These are phyloP conservation scores for Globisporangium irregulare DNA, from an alignment of 352 stramenopile species.

Conservation along the genomic window DNA sequence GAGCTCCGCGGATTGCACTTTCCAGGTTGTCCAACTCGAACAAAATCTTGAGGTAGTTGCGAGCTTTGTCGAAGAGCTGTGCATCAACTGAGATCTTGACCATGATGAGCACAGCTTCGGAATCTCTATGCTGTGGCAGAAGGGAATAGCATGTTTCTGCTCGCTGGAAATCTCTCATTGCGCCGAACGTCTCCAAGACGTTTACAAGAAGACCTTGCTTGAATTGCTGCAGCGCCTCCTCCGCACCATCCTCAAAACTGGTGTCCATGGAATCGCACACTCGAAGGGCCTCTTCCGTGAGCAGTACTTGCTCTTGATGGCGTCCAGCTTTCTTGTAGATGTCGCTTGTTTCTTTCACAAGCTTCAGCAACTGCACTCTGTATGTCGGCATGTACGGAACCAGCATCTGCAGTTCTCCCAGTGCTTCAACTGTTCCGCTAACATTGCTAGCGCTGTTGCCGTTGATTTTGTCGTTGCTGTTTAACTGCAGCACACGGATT, in stretches of 20 bases:
- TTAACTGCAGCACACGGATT: constrained; percentile 47
- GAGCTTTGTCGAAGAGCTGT: constrained; percentile 50
- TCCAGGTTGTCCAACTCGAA: constrained; percentile 55
- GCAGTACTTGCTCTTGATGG: constrained; percentile 36
- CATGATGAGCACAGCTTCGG: constrained; percentile 47
- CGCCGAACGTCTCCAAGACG: constrained; percentile 46
- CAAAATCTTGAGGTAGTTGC: constrained; percentile 33
- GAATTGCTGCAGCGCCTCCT: constrained; percentile 24
- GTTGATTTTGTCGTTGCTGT: constrained; percentile 14
- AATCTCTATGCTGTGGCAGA: constrained; percentile 30
- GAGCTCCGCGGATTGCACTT: constrained; percentile 40
- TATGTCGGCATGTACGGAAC: constrained; percentile 57
- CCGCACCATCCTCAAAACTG: constrained; percentile 26
- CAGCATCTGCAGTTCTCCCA: constrained; percentile 76
- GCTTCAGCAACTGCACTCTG: constrained; percentile 34
- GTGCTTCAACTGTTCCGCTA: constrained; percentile 40
- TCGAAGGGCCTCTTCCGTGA: constrained; percentile 62
- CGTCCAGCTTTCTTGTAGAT: constrained; percentile 33
- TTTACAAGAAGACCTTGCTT: constrained; percentile 47
- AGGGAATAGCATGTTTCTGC: constrained; percentile 62
- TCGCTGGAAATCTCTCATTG: constrained; percentile 44
- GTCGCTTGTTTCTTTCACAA: constrained; percentile 51
- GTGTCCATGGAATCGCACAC: constrained; percentile 52
- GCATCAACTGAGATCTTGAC: constrained; percentile 51
- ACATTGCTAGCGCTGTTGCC: not conserved